Base-by-base conservation (phyloP, 257 asterid species). In the Nicotiana undulata region DNA sequence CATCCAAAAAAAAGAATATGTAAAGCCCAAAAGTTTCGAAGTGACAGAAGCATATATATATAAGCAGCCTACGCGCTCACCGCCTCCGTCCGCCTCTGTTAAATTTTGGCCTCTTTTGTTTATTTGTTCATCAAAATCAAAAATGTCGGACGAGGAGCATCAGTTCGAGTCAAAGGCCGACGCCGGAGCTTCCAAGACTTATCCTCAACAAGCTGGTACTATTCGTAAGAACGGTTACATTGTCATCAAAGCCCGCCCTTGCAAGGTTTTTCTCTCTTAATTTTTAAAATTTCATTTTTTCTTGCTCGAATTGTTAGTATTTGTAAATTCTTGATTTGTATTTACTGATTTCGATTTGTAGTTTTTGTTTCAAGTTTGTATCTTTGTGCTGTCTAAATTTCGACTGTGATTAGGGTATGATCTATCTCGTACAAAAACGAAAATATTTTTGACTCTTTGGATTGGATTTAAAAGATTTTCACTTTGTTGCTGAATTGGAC, bases 101-200 rank as follows among this genome's bases (percentile, higher is more conserved):
- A 26, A 26, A 2, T 9, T 26, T 18, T 49, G 29, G 28, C 40
- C 5, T 18, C 32, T 34, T 17, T 68, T 29, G 17, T 31, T n/a
- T 46, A 55, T 10, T 51, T 20, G 29, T 40, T 40, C 49, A 9
- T 40, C 3, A 15, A 85, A 63, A 9, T 40, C 3, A 15, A 85
- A 63, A 72, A 90, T 90, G 94, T 89, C 92, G 76, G 94, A 90
- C 92, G 94, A 90, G 81, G 92, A 90, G 86, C 95, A 89, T 66
- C 93, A 88, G 49, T 89, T 89, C 76, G 93, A 89, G 79, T 88
- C 93, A 16, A 87, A 89, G 86, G 95, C 95, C 6, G 95, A 91
- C 83, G 95, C 93, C 85, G 95, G 93, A 32, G 93, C 93, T 9
- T 91, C 93, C 9, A 91, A 89, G 67, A 91, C 93, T 12, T 91